Evolutionary conservation across 805 yeast species (phyloP), one percentile per base, ranked within the genome.

Genomic region (Kuraishia hungarica): DNA sequence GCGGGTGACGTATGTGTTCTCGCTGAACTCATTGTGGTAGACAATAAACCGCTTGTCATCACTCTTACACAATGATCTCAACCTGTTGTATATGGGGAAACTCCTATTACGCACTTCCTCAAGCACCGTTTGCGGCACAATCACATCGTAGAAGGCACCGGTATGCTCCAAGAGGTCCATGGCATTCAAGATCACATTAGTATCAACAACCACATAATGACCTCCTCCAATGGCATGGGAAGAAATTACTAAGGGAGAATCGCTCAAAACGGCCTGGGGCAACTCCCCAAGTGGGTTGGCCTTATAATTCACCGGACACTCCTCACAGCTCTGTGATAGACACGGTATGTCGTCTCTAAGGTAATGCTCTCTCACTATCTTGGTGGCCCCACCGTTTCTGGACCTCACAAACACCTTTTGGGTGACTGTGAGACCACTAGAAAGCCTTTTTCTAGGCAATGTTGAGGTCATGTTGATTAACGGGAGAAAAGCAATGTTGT

Each of bases 361-460:
- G 66, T 94, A 94, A 69, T 93, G 99, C 67, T 94, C 99, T 60
- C 97, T 79, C 10, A 93, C 96, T 26, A 94, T 80, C 67, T 94
- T 93, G 39, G 91, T 79, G 4, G 97, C 97, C 50, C 86, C 85
- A 10, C 98, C 98, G 59, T 87, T 83, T 63, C 94, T 79, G 1
- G 97, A 89, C 62, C 97, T 75, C 55, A 94, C 96, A 72, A 88
- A 93, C 17, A 94, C 97, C 69, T 93, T 93, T 51, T 87, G 88
- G 0, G 94, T 86, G 35, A 87, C 94, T 2, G 87, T 76, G 23
- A 81, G 67, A 1, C 85, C 86, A 2, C 75, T 74, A 1, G 78
- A 64, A 1, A 80, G 67, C 53, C 81, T 71, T 61, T 78, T 80
- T 57, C 76, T 73, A 21, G 62, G 58, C 47, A 57, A 35, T 35